Evolutionary conservation across 805 yeast species (phyloP).

Genomic region (Metschnikowia henanensis): DNA sequence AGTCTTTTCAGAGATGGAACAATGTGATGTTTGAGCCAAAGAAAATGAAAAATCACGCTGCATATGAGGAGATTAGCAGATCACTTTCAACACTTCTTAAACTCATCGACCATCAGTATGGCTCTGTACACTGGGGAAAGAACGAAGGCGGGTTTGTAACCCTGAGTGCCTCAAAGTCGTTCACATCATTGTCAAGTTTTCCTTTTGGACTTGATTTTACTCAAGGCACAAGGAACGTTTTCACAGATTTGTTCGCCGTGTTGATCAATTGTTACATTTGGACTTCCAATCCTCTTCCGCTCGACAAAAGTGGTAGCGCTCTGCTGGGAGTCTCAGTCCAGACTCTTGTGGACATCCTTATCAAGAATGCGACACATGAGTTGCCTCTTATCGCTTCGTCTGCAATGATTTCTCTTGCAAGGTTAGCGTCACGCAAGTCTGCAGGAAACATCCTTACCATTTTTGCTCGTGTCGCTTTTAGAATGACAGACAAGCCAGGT

Average conservation of each 20-base stretch:
- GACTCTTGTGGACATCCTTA: slow-evolving; percentile 69
- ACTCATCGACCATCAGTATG: slow-evolving; percentile 57
- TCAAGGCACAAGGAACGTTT: slow-evolving; percentile 36
- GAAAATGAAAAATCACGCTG: slow-evolving; percentile 45
- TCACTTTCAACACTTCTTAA: slow-evolving; percentile 55
- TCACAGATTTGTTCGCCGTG: slow-evolving; percentile 64
- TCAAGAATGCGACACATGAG: slow-evolving; percentile 73
- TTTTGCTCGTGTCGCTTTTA: slow-evolving; percentile 79
- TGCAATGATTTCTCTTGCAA: slow-evolving; percentile 60
- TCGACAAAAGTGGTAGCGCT: slow-evolving; percentile 43
- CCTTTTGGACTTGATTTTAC: slow-evolving; percentile 41
- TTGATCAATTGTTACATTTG: slow-evolving; percentile 75
- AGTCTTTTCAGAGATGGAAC: slow-evolving; percentile 16
- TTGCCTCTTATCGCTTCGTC: slow-evolving; percentile 62
- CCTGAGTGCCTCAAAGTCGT: slow-evolving; percentile 26
- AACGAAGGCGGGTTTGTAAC: slow-evolving; percentile 12
- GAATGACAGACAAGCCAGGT: slow-evolving; percentile 70
- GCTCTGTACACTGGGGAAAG: slow-evolving; percentile 38
- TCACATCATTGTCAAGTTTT: slow-evolving; percentile 40
- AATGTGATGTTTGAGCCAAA: slow-evolving; percentile 44
- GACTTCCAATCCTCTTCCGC: slow-evolving; percentile 36
- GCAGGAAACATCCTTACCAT: slow-evolving; percentile 70
- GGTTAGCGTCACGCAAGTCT: slow-evolving; percentile 65
- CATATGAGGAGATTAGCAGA: slow-evolving; percentile 72
- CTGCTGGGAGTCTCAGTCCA: slow-evolving; percentile 53